Evolutionary conservation across 2,329 filamentous ascomycete genomes (phyloP), one percentile per base, ranked within the genome.

Genomic region (Didymella keratinophila): DNA sequence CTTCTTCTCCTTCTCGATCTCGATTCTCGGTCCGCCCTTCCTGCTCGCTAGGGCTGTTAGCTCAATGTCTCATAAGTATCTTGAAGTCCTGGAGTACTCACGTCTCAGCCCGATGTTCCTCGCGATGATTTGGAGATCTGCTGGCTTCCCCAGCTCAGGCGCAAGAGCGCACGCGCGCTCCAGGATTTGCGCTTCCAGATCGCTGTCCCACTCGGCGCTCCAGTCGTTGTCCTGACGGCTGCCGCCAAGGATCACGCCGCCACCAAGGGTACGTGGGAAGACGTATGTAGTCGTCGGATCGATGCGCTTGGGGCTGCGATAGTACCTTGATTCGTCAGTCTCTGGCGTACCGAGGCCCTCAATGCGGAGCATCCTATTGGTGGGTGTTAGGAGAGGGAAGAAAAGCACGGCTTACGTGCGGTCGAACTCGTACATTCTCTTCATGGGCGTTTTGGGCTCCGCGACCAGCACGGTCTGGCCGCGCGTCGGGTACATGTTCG

Each of bases 231-330:
- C 87, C 74, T 93, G 87, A 67, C 95, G 91, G 43, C 89, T 93
- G 1, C 93, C 93, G 23, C 93, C 93, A 1, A 97, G 80, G 37
- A 97, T 84, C 0, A 92, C 94, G 14, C 93, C 93, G 21, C 93
- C 93, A n/a, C 87, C 85, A 6, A 78, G 70, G 1, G 76, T 73
- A 2, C 80, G 71, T 3, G 78, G 79, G 59, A 82, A 81, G 7
- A 82, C 71, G 56, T 82, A 81, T 0, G 79, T 79, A 0, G 76
- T 78, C 18, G 78, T 74, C 20, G 76, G 76, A 51, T 79, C 76
- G 14, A 80, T 71, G 25, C 80, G 74, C 27, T 75, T 72, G 2
- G 78, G 78, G 0, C 76, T 76, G 34, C 79, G 77, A 63, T 81
- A 75, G 21, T 71, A 73, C 68, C 68, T 70, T 12, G 43, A 14